phyloP scores from a whole-genome alignment of 2,329 filamentous ascomycete species.

The Aspergillus piperis region DNA sequence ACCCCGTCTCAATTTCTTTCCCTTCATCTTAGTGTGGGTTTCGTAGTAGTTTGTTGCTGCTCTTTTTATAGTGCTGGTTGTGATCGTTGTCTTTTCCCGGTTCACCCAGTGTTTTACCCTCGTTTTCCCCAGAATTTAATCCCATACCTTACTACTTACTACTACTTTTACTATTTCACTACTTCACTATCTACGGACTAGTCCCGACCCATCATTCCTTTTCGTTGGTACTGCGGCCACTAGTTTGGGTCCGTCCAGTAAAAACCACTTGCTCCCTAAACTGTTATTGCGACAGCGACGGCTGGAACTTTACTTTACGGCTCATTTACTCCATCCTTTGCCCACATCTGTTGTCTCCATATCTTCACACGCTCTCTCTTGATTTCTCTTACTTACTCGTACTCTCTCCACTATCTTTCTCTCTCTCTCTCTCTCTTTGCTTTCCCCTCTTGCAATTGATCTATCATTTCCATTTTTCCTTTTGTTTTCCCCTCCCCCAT shows the following conservation, averaged over 20 bases:
- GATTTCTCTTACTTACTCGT: constrained; percentile 2
- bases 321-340: constrained; percentile 15
- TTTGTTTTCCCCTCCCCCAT: constrained; percentile 5
- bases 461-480: constrained; percentile 7
- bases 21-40: neutral
- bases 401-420: constrained; percentile 2
- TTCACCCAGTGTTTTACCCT: neutral
- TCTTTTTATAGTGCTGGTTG: neutral
- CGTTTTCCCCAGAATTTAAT: constrained; percentile 4
- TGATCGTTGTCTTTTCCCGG: constrained; percentile 1
- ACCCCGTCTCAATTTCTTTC: neutral
- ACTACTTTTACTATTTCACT: neutral
- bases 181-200: neutral
- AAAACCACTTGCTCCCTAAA: neutral
- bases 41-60: neutral
- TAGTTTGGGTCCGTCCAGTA: neutral
- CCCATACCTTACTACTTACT: neutral
- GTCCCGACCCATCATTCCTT: neutral
- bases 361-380: constrained; percentile 1
- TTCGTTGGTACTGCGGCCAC: constrained; percentile 4
- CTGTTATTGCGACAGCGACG: constrained; percentile 4
- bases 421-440: constrained; percentile 5
- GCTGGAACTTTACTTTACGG: constrained; percentile 3
- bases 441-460: constrained; percentile 5
- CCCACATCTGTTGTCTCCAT: neutral